Conservation (phyloP, 208 protist genomes). For the Leishmania tarentolae region DNA sequence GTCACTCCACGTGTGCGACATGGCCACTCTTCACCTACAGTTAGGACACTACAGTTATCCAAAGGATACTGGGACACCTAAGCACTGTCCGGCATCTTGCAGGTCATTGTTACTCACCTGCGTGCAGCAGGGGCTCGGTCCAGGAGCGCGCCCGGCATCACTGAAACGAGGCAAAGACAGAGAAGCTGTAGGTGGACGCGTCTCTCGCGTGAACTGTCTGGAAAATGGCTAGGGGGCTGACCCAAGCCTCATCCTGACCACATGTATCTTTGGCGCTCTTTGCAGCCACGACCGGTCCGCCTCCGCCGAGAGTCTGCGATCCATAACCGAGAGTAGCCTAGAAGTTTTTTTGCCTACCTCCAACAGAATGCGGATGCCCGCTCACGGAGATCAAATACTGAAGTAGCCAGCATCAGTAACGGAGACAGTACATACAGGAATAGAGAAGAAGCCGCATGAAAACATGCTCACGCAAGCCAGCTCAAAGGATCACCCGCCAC, state of each 20-base stretch:
- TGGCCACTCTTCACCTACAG: background rate
- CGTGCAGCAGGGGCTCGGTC: background rate
- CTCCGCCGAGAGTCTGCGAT: background rate
- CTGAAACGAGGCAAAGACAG: background rate
- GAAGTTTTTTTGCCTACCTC: background rate
- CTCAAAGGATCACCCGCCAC: background rate
- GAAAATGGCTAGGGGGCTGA: background rate
- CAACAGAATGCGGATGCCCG: too few species aligned
- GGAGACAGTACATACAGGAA: background rate
- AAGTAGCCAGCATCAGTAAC: background rate
- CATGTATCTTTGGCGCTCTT: background rate
- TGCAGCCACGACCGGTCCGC: background rate
- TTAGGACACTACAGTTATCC: background rate
- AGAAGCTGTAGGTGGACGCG: background rate
- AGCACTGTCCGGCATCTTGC: background rate
- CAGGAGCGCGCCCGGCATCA: background rate
- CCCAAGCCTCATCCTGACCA: background rate
- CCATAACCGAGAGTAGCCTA: background rate
- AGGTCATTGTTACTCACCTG: background rate
- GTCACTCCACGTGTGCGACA: background rate
- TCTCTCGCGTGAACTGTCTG: background rate
- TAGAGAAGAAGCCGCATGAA: background rate
- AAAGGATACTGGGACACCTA: background rate
- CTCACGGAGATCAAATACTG: background rate
- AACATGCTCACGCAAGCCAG: background rate